A percentile compares a stretch with the other conserved stretches of the same genome.
These are phyloP conservation scores for Bipolaris victoriae DNA, from an alignment of 2,329 filamentous ascomycete genomes.

Conservation along the genomic window DNA sequence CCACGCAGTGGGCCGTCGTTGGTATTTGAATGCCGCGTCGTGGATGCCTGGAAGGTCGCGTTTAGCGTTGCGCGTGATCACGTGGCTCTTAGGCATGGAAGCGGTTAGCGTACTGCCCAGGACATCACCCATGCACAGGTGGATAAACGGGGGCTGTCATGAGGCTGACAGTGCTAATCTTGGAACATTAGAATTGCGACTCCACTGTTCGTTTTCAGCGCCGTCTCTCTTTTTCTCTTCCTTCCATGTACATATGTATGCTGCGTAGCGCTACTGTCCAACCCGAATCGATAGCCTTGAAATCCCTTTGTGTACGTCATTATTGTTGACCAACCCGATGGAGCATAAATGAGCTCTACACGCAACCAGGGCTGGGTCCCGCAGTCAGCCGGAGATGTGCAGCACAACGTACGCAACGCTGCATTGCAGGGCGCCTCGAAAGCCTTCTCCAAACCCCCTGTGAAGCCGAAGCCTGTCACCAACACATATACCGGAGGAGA, in stretches of 20 bases:
- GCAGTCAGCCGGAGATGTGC: constrained; percentile 44
- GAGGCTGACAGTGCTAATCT: constrained; percentile 16
- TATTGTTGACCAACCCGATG: constrained; percentile 37
- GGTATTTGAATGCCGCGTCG: constrained; percentile 10
- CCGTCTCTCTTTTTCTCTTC: constrained; percentile 20
- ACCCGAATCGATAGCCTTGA: neutral
- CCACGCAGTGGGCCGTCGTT: neutral
- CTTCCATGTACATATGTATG: constrained; percentile 1
- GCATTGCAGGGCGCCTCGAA: constrained; percentile 57
- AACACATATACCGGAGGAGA: constrained; percentile 49
- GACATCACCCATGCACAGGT: constrained; percentile 11
- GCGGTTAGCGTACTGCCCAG: constrained; percentile 14
- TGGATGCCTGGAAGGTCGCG: constrained; percentile 22
- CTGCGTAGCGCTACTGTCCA: constrained; percentile 10
- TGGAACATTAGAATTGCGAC: constrained; percentile 12
- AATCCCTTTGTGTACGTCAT: constrained; percentile 20
- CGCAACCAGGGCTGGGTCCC: constrained; percentile 38
- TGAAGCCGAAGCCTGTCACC: constrained; percentile 49
- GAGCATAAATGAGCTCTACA: constrained; percentile 46
- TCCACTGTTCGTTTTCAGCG: constrained; percentile 17
- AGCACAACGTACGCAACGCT: constrained; percentile 50
- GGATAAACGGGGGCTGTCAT: constrained; percentile 11
- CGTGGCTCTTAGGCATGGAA: constrained; percentile 9
- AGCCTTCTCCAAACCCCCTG: constrained; percentile 55
- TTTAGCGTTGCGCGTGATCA: constrained; percentile 23